A percentile compares a stretch with the other conserved stretches of the same genome.
phyloP scores from a whole-genome alignment of 495 filamentous ascomycete genomes.

The Neurospora sp. region DNA sequence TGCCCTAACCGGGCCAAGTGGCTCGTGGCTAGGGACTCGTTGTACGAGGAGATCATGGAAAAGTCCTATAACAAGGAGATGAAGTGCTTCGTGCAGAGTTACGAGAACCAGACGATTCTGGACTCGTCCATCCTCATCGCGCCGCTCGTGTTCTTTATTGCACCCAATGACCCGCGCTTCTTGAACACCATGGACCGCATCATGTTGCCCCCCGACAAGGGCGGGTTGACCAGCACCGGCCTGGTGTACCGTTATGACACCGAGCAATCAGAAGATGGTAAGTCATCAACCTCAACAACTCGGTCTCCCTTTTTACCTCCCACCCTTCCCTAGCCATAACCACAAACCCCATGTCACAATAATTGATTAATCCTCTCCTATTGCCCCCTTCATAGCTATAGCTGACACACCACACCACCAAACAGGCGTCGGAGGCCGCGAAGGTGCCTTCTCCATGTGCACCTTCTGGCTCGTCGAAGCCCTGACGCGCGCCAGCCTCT shows the following conservation, averaged over 20 bases:
- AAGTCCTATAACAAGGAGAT: slow-evolving; percentile 55
- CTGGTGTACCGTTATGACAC: slow-evolving; percentile 65
- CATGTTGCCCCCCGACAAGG: slow-evolving; percentile 55
- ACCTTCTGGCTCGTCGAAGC: slow-evolving; percentile 72
- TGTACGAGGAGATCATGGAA: slow-evolving; percentile 67
- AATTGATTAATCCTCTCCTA: too few species aligned
- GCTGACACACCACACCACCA: background rate
- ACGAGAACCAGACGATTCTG: slow-evolving; percentile 54
- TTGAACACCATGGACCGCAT: slow-evolving; percentile 58
- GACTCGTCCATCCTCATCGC: slow-evolving; percentile 65
- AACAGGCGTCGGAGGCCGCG: slow-evolving; percentile 58
- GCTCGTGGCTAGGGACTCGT: slow-evolving; percentile 48
- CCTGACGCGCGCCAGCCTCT: slow-evolving; percentile 57
- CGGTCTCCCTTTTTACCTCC: background rate
- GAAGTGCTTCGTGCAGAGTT: slow-evolving; percentile 60
- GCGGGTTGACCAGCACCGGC: slow-evolving; percentile 60
- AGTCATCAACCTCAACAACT: slow-evolving; percentile 8
- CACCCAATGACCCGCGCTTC: slow-evolving; percentile 64
- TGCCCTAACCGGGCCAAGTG: slow-evolving; percentile 56
- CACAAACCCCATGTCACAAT: too few species aligned
- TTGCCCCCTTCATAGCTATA: too few species aligned
- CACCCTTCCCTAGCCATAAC: too few species aligned
- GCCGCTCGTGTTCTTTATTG: slow-evolving; percentile 64
- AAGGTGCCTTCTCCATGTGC: slow-evolving; percentile 72
- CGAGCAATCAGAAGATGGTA: slow-evolving; percentile 54